Conservation (phyloP, 306 rosid species). For the Vicia sativa region DNA sequence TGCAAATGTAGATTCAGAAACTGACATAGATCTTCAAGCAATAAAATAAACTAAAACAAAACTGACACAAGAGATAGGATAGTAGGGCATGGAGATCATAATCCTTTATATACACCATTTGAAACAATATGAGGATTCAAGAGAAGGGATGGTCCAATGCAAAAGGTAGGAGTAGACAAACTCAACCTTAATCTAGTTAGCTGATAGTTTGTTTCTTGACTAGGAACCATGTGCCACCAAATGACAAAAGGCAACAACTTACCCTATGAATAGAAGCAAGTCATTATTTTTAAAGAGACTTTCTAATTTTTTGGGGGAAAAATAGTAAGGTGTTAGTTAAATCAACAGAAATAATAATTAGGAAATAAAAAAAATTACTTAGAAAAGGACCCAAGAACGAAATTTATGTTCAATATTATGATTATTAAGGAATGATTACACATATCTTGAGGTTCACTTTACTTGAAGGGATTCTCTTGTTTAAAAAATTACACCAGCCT, state of each 20-base stretch:
- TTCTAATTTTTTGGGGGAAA: not conserved
- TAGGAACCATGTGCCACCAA: not conserved
- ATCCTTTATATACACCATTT: not conserved
- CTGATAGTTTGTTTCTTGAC: not conserved
- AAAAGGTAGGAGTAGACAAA: not conserved
- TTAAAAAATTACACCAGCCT: slow-evolving; percentile 24
- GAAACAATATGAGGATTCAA: slow-evolving; percentile 25
- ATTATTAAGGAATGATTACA: slow-evolving; percentile 3
- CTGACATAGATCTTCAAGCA: slow-evolving; percentile 26
- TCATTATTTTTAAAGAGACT: not conserved
- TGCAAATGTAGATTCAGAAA: slow-evolving; percentile 35
- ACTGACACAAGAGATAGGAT: slow-evolving; percentile 11
- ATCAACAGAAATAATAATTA: slow-evolving; percentile 25
- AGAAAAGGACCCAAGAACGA: slow-evolving; percentile 3
- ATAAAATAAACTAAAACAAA: slow-evolving; percentile 10
- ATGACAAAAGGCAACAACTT: slow-evolving; percentile 3
- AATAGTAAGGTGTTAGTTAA: not conserved
- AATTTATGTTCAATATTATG: not conserved
- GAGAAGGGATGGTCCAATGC: not conserved
- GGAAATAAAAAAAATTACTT: not conserved
- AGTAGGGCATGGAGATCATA: slow-evolving; percentile 25
- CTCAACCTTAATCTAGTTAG: not conserved
- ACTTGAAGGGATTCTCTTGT: not conserved
- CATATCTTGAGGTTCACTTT: not conserved
- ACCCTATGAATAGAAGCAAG: slow-evolving; percentile 10